Evolutionary conservation across 2,329 filamentous ascomycete genomes (phyloP).

Genomic region (Pestalotiopsis sp.): DNA sequence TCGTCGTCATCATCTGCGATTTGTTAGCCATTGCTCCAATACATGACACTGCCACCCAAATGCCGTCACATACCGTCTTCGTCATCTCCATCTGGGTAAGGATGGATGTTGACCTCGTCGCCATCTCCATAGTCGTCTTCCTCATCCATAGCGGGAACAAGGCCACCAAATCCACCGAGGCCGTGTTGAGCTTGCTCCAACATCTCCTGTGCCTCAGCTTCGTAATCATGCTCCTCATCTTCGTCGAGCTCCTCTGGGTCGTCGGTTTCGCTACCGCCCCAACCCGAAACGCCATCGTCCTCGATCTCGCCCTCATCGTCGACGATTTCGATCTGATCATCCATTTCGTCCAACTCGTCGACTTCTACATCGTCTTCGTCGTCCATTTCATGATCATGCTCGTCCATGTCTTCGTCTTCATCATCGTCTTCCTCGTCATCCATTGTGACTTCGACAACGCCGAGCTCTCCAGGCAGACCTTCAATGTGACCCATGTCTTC

Average conservation of each 20-base stretch:
- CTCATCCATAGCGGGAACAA: constrained; percentile 59
- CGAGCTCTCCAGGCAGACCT: constrained; percentile 65
- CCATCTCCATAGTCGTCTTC: constrained; percentile 56
- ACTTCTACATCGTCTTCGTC: constrained; percentile 53
- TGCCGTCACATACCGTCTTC: constrained; percentile 52
- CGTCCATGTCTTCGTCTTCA: constrained; percentile 62
- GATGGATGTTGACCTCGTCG: constrained; percentile 55
- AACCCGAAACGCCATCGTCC: constrained; percentile 62
- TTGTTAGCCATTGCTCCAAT: constrained; percentile 15
- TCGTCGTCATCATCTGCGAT: constrained; percentile 44
- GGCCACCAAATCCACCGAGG: constrained; percentile 48
- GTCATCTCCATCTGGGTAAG: constrained; percentile 55
- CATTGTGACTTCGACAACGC: constrained; percentile 77
- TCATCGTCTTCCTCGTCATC: constrained; percentile 64
- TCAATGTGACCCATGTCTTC: constrained; percentile 82
- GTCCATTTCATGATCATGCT: constrained; percentile 59
- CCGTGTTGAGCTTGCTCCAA: constrained; percentile 51
- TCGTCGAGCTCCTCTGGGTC: constrained; percentile 57
- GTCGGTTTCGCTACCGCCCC: constrained; percentile 59
- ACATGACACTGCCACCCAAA: constrained; percentile 35
- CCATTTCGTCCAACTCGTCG: constrained; percentile 57
- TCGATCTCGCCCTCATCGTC: constrained; percentile 66
- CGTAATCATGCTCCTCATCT: constrained; percentile 55
- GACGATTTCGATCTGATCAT: constrained; percentile 58
- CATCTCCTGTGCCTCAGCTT: constrained; percentile 54